These are phyloP conservation scores for Scedosporium aurantiacum DNA, from an alignment of 2,329 filamentous ascomycete species.

Conservation along the genomic window DNA sequence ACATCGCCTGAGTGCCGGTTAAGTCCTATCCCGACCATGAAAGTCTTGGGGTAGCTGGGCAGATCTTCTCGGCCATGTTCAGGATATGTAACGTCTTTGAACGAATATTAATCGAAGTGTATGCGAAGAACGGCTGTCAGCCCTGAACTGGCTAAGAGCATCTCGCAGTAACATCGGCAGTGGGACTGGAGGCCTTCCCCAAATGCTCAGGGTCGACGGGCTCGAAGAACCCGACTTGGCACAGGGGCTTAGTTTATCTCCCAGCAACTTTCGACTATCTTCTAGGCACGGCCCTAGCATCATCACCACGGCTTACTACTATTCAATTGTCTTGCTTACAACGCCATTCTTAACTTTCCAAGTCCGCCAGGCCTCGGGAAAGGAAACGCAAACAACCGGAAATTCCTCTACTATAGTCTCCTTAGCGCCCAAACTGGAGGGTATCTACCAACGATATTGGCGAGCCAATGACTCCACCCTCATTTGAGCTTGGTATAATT, in stretches of 20 bases:
- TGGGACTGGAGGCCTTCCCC: neutral
- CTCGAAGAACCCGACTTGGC: neutral
- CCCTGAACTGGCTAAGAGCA: conserved; percentile 4
- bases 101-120: conserved; percentile 6
- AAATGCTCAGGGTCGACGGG: conserved; percentile 4
- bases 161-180: conserved; percentile 5
- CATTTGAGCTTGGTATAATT: too few relatives aligned
- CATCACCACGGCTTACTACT: conserved; percentile 5
- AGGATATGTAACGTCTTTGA: conserved; percentile 5
- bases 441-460: too few relatives aligned
- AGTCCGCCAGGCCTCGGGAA: neutral
- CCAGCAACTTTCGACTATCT: too few relatives aligned
- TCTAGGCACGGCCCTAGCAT: conserved; percentile 1
- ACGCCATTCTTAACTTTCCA: conserved; percentile 4
- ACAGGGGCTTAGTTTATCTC: too few relatives aligned
- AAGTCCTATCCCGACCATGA: neutral
- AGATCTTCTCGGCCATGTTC: conserved; percentile 5
- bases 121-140: conserved; percentile 1
- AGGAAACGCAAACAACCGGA: neutral
- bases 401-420: neutral
- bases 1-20: neutral
- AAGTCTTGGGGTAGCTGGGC: neutral
- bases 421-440: too few relatives aligned
- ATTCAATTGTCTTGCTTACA: conserved; percentile 5
- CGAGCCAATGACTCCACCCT: too few relatives aligned